These are phyloP conservation scores for Solanum habrochaites DNA, from an alignment of 257 asterid genomes.

Conservation along the genomic window DNA sequence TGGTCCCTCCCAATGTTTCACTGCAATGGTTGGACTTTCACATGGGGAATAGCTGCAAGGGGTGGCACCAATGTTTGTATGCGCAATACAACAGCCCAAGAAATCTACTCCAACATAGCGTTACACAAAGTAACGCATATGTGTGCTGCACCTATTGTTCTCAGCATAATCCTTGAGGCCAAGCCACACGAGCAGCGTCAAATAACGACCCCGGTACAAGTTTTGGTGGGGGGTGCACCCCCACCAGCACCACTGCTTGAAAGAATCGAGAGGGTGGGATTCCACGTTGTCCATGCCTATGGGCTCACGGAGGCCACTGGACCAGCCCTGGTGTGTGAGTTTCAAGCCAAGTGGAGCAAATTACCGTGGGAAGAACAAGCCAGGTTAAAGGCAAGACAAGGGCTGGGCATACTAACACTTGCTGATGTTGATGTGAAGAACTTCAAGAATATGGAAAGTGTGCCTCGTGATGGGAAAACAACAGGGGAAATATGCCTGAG, in stretches of 20 bases:
- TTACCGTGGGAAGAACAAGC: slow-evolving; percentile 26
- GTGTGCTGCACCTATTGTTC: slow-evolving; percentile 83
- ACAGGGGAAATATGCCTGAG: slow-evolving; percentile 68
- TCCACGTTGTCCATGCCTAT: slow-evolving; percentile 74
- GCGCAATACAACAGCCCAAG: slow-evolving; percentile 49
- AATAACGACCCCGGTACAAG: slow-evolving; percentile 19
- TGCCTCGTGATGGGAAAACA: slow-evolving; percentile 42
- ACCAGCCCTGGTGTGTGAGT: slow-evolving; percentile 81
- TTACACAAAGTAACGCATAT: slow-evolving; percentile 67
- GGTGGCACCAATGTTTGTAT: slow-evolving; percentile 90
- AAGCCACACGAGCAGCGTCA: slow-evolving; percentile 38
- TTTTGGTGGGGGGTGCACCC: slow-evolving; percentile 83
- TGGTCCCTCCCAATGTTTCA: slow-evolving; percentile 98
- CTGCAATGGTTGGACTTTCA: slow-evolving; percentile 93
- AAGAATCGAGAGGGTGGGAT: slow-evolving; percentile 47
- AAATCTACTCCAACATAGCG: slow-evolving; percentile 44
- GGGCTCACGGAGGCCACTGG: slow-evolving; percentile 93
- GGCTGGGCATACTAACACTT: slow-evolving; percentile 50
- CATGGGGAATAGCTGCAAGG: slow-evolving; percentile 88
- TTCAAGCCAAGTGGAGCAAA: slow-evolving; percentile 47
- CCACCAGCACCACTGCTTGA: slow-evolving; percentile 61
- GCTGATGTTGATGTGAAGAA: slow-evolving; percentile 65
- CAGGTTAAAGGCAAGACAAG: slow-evolving; percentile 61
- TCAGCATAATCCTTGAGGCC: slow-evolving; percentile 54
- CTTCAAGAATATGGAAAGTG: slow-evolving; percentile 49